Conservation (phyloP, 1,284 basidiomycete species). For the Austroboletus rostrupii region DNA sequence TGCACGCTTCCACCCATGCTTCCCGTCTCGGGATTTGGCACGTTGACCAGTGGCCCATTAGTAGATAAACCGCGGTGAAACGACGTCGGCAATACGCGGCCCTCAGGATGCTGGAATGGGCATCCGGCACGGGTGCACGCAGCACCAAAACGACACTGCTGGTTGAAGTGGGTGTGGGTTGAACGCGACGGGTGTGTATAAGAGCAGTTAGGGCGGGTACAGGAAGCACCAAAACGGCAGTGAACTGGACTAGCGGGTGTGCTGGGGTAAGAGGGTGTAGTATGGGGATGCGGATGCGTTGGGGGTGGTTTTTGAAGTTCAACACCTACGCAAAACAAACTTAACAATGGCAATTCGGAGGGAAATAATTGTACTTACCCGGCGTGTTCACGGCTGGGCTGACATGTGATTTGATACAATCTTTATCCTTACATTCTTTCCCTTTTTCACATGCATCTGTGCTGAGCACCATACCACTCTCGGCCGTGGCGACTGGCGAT, state of each 20-base stretch:
- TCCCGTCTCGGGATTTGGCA: conserved; percentile 59
- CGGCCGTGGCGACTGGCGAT: conserved; percentile 84
- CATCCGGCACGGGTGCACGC: conserved; percentile 76
- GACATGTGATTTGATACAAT: conserved; percentile 86
- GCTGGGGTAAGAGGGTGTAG: conserved; percentile 22
- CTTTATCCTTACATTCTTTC: conserved; percentile 83
- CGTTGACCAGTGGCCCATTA: conserved; percentile 53
- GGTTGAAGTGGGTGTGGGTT: conserved; percentile 35
- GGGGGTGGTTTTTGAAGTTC: conserved; percentile 41
- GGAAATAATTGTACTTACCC: conserved; percentile 37
- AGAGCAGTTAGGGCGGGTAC: conserved; percentile 71
- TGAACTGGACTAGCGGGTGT: conserved; percentile 40
- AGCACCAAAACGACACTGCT: conserved; percentile 71
- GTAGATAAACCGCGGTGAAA: conserved; percentile 75
- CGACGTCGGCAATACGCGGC: conserved; percentile 67
- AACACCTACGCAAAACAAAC: conserved; percentile 27
- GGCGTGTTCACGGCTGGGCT: conserved; percentile 74
- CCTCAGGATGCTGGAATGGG: conserved; percentile 75
- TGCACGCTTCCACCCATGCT: conserved; percentile 60
- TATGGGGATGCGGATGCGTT: conserved; percentile 19
- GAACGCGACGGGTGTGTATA: conserved; percentile 59
- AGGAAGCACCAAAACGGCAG: conserved; percentile 73
- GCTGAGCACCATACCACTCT: conserved; percentile 90
- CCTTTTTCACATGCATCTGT: conserved; percentile 87
- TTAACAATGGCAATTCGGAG: conserved; percentile 5